These are phyloP conservation scores for Senna siamea DNA, from an alignment of 306 rosid genomes.

Conservation along the genomic window DNA sequence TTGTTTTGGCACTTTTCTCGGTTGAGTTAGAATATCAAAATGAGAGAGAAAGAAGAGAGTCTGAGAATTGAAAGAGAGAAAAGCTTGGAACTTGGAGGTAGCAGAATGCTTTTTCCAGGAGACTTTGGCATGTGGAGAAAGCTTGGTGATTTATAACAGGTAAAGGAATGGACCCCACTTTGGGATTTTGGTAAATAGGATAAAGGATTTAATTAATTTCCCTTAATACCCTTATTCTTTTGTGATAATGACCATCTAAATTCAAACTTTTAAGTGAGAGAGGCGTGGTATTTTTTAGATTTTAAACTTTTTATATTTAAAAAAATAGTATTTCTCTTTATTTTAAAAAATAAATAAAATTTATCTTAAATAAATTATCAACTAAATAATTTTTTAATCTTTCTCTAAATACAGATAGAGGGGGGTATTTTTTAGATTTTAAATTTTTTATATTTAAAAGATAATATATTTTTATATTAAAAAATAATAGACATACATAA, in stretches of 20 bases:
- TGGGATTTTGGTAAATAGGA: slow-evolving; percentile 25
- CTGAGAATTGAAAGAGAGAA: background rate
- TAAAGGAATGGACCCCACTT: slow-evolving; percentile 35
- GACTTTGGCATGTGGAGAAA: slow-evolving; percentile 13
- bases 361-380: too few species aligned
- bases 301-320: too few species aligned
- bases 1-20: background rate
- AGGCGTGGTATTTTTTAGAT: too few species aligned
- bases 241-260: background rate
- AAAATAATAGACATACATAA: too few species aligned
- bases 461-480: too few species aligned
- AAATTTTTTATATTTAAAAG: too few species aligned
- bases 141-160: slow-evolving; percentile 53
- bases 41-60: background rate
- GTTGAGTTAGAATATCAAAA: background rate
- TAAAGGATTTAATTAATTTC: background rate
- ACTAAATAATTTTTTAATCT: too few species aligned
- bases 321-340: too few species aligned
- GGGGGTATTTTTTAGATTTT: too few species aligned
- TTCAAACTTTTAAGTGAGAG: background rate
- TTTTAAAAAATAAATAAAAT: too few species aligned
- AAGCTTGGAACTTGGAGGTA: background rate
- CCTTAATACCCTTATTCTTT: slow-evolving; percentile 31
- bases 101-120: slow-evolving; percentile 21
- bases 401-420: too few species aligned